Evolutionary conservation across 805 yeast genomes (phyloP).

Genomic region (Starmerella apicola): DNA sequence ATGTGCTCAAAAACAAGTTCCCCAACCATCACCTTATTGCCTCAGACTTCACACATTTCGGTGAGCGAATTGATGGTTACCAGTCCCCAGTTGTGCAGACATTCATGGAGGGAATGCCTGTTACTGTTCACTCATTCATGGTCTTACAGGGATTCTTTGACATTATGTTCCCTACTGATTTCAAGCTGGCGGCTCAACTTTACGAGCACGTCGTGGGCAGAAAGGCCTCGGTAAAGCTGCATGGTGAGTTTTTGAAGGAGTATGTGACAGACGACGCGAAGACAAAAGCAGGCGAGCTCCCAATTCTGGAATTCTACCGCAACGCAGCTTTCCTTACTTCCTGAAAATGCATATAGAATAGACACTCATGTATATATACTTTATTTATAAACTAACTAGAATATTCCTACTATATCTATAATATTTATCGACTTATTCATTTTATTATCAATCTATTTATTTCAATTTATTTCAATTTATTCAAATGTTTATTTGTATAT

Average conservation of each 20-base stretch:
- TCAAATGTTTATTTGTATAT: background rate
- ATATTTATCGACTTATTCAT: background rate
- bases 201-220: slow-evolving; percentile 56
- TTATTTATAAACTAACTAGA: background rate
- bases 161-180: slow-evolving; percentile 78
- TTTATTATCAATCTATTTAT: no score
- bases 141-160: slow-evolving; percentile 78
- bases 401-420: background rate
- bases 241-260: slow-evolving; percentile 48
- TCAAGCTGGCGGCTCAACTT: slow-evolving; percentile 45
- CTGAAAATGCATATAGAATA: slow-evolving; percentile 1
- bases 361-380: background rate
- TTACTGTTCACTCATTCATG: slow-evolving; percentile 63
- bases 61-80: slow-evolving; percentile 38
- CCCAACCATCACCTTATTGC: slow-evolving; percentile 66
- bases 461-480: no score
- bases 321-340: slow-evolving; percentile 48
- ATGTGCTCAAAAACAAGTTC: slow-evolving; percentile 47
- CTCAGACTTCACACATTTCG: slow-evolving; percentile 50
- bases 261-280: slow-evolving; percentile 68
- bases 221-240: slow-evolving; percentile 41
- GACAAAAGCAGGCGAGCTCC: slow-evolving; percentile 69
- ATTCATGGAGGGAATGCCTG: slow-evolving; percentile 50
- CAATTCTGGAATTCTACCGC: slow-evolving; percentile 63
- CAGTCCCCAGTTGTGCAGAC: slow-evolving; percentile 75